Evolutionary conservation across 495 filamentous ascomycete genomes (phyloP).

Genomic region (Penicillium crystallinum): DNA sequence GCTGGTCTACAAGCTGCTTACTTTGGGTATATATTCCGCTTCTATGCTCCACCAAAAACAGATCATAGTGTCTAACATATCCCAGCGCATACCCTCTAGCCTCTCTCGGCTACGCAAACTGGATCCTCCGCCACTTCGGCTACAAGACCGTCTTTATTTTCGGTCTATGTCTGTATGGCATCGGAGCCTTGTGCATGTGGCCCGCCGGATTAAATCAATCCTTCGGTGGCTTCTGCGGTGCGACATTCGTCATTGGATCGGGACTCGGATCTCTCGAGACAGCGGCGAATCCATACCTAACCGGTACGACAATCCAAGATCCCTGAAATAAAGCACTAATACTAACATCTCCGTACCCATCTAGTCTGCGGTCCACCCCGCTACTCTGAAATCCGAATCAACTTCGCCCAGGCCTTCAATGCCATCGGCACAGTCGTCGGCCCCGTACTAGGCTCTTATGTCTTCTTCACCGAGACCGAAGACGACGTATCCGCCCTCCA

Average conservation of each 20-base stretch:
- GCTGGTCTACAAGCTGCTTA: conserved; percentile 53
- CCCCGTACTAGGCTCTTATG: conserved; percentile 61
- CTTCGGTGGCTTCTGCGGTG: conserved; percentile 57
- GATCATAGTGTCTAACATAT: not conserved
- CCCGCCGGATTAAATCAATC: conserved; percentile 48
- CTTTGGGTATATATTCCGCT: conserved; percentile 32
- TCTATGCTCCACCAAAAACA: not conserved
- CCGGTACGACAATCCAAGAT: conserved; percentile 24
- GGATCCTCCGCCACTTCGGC: conserved; percentile 47
- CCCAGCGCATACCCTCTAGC: conserved; percentile 54
- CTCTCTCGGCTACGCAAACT: conserved; percentile 56
- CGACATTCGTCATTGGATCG: conserved; percentile 53
- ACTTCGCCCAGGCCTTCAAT: conserved; percentile 65
- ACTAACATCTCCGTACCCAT: not conserved
- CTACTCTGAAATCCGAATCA: conserved; percentile 54
- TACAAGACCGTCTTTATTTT: conserved; percentile 53
- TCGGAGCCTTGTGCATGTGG: conserved; percentile 54
- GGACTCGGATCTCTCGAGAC: conserved; percentile 52
- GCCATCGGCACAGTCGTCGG: conserved; percentile 61
- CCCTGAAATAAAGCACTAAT: not conserved
- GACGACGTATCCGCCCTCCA: conserved; percentile 47
- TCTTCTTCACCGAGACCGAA: conserved; percentile 53
- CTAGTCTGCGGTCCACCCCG: conserved; percentile 49
- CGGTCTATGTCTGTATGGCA: conserved; percentile 45
- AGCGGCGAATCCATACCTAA: conserved; percentile 53